Conservation (phyloP, 1,284 basidiomycete species). For the Naganishia liquefaciens region DNA sequence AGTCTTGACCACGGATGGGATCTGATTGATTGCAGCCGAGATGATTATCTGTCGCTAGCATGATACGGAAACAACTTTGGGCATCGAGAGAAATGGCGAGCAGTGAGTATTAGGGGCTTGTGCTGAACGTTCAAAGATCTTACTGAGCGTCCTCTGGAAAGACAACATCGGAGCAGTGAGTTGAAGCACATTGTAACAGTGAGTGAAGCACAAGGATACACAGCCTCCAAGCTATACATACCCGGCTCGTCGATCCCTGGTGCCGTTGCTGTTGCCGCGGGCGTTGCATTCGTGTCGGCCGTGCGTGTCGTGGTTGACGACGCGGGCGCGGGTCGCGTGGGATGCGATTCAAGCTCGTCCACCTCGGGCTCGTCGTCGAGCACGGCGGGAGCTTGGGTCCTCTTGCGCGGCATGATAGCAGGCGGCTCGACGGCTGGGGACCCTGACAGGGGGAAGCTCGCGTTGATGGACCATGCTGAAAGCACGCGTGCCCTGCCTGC, state of each 20-base stretch:
- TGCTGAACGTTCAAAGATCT: not conserved
- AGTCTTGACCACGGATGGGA: slow-evolving; percentile 89
- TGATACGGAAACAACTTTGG: slow-evolving; percentile 65
- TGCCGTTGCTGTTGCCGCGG: slow-evolving; percentile 16
- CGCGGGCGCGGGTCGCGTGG: not conserved
- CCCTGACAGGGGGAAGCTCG: too few relatives aligned
- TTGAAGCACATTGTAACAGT: not conserved
- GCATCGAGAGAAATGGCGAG: not conserved
- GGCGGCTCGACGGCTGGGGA: too few relatives aligned
- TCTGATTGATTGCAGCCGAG: slow-evolving; percentile 95
- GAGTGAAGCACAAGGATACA: not conserved
- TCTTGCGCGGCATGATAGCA: slow-evolving; percentile 3
- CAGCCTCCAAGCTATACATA: not conserved
- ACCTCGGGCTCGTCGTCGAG: slow-evolving; percentile 1
- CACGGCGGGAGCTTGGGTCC: not conserved
- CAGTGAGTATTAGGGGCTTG: not conserved
- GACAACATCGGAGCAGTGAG: too few relatives aligned
- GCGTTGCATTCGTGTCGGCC: not conserved
- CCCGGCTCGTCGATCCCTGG: slow-evolving; percentile 21
- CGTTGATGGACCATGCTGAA: not conserved
- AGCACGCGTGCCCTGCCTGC: too few relatives aligned
- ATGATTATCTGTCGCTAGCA: slow-evolving; percentile 92
- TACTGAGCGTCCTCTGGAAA: slow-evolving; percentile 21
- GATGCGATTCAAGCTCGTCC: not conserved
- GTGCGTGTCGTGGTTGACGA: not conserved